Base-by-base conservation (phyloP, 1,284 basidiomycete species). In the Sphagnurus paluster region DNA sequence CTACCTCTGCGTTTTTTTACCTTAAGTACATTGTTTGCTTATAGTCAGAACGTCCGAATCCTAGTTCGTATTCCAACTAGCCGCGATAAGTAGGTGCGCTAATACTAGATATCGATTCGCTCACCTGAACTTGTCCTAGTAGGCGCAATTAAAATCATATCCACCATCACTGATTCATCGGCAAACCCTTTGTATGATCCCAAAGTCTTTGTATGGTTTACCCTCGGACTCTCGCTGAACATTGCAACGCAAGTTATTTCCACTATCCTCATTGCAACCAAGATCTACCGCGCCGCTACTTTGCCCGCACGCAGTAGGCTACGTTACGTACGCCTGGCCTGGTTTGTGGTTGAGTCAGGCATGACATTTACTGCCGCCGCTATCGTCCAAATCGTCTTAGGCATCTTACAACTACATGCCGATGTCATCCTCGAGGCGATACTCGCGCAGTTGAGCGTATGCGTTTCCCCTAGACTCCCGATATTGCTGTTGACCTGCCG, bases 351-450 rank as follows among this genome's bases (percentile, higher is more conserved):
- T 1, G 60, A 61, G 44, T 55, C 53, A 11, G 60, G 60, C 10
- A 53, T 55, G 23, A 47, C 60, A 13, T 60, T 59, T 44, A 57
- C 60, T 5, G 48, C 55, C 14, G 55, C 53, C 5, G 58, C 58
- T 7, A 20, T 61, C n/a, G 46, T 61, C 19, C 57, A 60, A 21
- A 36, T 61, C 10, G 42, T 59, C 20, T 56, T 53, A 9, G 57
- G 59, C 39, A 36, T 56, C 17, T 17, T 53, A n/a, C 49, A 55
- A 9, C 60, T 60, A 56, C 58, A 61, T 32, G 57, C 58, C 3
- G 57, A 57, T 11, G 58, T 58, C 6, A 59, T 61, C n/a, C 44
- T 60, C 39, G 60, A 59, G 36, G 46, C 57, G 20, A n/a, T n/a
- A n/a, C n/a, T n/a, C n/a, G n/a, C n/a, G n/a, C n/a, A n/a, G n/a